A percentile compares a stretch with the other conserved stretches of the same genome.
Evolutionary conservation across 371 early-diverging fungal species (phyloP).

Genomic region (Mucor saturninus): DNA sequence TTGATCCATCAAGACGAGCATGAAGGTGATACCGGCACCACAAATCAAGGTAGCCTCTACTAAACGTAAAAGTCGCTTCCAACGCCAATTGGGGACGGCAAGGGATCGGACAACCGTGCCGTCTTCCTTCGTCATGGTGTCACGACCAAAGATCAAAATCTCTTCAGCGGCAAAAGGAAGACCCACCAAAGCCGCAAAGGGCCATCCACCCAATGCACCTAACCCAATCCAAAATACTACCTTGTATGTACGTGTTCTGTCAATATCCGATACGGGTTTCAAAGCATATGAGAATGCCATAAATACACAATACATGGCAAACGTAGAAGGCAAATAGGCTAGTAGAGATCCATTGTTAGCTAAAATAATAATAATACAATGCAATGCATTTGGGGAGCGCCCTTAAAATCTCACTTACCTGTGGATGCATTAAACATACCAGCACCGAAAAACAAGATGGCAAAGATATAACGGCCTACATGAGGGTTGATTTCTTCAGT

Average conservation of each 20-base stretch:
- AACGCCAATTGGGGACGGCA: constrained; percentile 43
- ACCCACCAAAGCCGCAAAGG: constrained; percentile 79
- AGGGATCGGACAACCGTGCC: constrained; percentile 36
- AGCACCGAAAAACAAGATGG: constrained; percentile 70
- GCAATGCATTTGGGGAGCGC: neutral
- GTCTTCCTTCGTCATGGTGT: constrained; percentile 31
- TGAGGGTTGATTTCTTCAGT: constrained; percentile 66
- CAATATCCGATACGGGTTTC: constrained; percentile 53
- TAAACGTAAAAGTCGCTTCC: constrained; percentile 50
- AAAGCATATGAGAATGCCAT: constrained; percentile 75
- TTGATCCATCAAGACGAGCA: constrained; percentile 74
- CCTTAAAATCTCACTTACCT: constrained; percentile 45
- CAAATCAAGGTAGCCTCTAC: constrained; percentile 37
- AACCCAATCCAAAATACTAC: constrained; percentile 68
- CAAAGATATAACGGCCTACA: constrained; percentile 71
- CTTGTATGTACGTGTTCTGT: constrained; percentile 51
- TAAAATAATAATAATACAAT: neutral
- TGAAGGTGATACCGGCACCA: constrained; percentile 42
- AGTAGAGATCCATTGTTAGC: neutral
- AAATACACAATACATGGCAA: constrained; percentile 88
- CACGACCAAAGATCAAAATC: constrained; percentile 58
- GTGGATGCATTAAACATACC: constrained; percentile 88
- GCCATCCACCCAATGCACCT: constrained; percentile 89
- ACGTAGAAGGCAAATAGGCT: constrained; percentile 91
- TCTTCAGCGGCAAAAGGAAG: constrained; percentile 83